phyloP scores from a whole-genome alignment of 495 filamentous ascomycete genomes.

The Bathelium albidoporum region DNA sequence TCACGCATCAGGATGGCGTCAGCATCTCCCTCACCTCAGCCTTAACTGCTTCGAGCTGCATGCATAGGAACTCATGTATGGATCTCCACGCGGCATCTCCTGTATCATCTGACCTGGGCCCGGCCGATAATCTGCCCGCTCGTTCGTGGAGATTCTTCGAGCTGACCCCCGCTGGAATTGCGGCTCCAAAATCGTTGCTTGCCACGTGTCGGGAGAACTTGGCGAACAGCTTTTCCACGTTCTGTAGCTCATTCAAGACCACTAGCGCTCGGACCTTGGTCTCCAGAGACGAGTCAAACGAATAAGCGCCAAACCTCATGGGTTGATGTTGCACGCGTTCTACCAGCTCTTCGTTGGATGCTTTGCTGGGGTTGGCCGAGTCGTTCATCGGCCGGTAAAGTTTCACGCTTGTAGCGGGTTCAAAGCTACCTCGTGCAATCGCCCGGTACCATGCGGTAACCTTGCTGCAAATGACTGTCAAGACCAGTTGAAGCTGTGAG shows the following conservation, averaged over 20 bases:
- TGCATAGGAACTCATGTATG: not conserved
- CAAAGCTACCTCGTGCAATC: slow-evolving; percentile 6
- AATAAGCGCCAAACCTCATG: not conserved
- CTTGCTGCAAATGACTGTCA: slow-evolving; percentile 11
- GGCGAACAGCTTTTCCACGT: not conserved
- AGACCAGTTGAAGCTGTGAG: slow-evolving; percentile 8
- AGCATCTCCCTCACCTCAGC: not conserved
- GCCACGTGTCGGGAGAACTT: not conserved
- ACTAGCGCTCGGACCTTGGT: not conserved
- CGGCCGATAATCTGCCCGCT: not conserved
- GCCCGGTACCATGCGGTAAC: slow-evolving; percentile 14
- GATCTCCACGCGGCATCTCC: not conserved
- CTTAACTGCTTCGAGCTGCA: not conserved
- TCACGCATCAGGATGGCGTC: not conserved
- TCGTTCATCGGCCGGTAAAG: not conserved
- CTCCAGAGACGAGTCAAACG: not conserved
- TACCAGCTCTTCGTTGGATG: not conserved
- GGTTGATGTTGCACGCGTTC: not conserved
- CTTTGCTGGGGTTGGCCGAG: not conserved
- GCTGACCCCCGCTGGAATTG: not conserved
- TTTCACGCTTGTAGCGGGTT: not conserved
- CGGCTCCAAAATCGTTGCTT: not conserved
- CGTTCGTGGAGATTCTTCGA: not conserved
- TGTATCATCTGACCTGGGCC: not conserved
- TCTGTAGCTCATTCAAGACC: not conserved